phyloP scores from a whole-genome alignment of 2,329 filamentous ascomycete genomes.

The Harringtonia aguacate region DNA sequence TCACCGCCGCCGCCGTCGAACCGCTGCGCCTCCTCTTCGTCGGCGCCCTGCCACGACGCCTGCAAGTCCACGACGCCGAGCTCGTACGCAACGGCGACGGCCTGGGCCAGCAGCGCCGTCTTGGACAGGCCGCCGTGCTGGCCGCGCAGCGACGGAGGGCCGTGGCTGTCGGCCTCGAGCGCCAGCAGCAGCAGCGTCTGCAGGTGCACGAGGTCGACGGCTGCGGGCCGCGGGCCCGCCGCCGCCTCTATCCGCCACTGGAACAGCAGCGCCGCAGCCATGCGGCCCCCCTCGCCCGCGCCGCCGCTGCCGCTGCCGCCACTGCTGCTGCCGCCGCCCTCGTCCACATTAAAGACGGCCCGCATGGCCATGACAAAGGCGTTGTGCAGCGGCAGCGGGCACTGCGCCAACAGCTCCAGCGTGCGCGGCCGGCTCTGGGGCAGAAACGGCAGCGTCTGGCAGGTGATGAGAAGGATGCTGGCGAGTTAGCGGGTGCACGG shows the following conservation, averaged over 20 bases:
- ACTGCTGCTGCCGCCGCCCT: no score
- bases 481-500: no score
- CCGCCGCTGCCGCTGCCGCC: constrained; percentile 11
- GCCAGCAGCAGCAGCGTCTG: constrained; percentile 57
- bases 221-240: constrained; percentile 29
- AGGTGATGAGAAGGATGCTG: constrained; percentile 54
- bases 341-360: constrained; percentile 44
- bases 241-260: neutral
- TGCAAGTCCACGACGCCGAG: constrained; percentile 46
- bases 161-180: constrained; percentile 52
- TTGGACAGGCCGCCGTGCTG: constrained; percentile 35
- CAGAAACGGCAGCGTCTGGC: constrained; percentile 57
- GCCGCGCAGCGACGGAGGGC: constrained; percentile 28
- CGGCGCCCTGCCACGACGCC: constrained; percentile 6
- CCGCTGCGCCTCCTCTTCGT: constrained; percentile 7
- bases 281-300: neutral
- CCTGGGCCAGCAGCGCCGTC: constrained; percentile 49
- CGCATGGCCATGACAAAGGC: constrained; percentile 56
- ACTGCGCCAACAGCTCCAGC: constrained; percentile 43
- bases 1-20: constrained; percentile 10
- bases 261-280: no score
- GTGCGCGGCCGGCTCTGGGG: constrained; percentile 45
- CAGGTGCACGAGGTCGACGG: constrained; percentile 45
- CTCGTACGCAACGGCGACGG: constrained; percentile 54
- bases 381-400: constrained; percentile 44